Base-by-base conservation (phyloP, 1,284 basidiomycete genomes). In the Fomitiporia mediterranea region DNA sequence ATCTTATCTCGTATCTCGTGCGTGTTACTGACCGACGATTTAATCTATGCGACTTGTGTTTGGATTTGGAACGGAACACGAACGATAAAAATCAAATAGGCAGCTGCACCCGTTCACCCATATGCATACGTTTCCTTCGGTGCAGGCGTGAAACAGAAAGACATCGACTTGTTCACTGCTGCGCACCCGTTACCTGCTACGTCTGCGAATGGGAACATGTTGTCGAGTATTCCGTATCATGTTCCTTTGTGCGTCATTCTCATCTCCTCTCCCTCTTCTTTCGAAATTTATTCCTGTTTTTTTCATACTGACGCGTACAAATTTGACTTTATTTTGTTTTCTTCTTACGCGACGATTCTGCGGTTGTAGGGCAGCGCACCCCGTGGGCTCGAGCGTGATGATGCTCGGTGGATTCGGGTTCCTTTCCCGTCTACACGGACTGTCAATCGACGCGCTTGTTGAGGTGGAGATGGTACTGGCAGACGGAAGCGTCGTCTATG, bases 371-470 rank as follows among this genome's bases (percentile, higher is more conserved):
- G 77, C 86, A 27, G 87, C 86, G 23, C 86, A 89, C 62, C 86
- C 87, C 0, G 83, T 81, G 2, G 89, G 89, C 15, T 87, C 91
- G 40, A 85, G 86, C 8, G 84, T 91, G 53, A 90, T 94, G 86
- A 72, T 94, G 58, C 80, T 91, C 2, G 91, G 89, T 11, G 94
- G 94, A 0, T 96, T 95, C 65, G 93, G 94, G 0, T 96, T 95
- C 71, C 72, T 94, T 40, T 85, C 88, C 44, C 79, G 94, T 50
- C 73, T 92, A 61, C 82, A 88, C 60, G 94, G 94, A 3, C 74
- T 96, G 53, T 92, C 89, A 56, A 81, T 91, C 66, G 92, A 94
- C 67, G 89, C 88, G 64, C 71, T 94, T 21, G 84, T 94, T 11
- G 93, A 94, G 62, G 87, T 86, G 1, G 86, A 94, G 70, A 84